Percentiles rank a stretch among this genome's conserved stretches.
Conservation (phyloP, 1,139 yeast species). For the Kurtzmaniella quercitrusa region DNA sequence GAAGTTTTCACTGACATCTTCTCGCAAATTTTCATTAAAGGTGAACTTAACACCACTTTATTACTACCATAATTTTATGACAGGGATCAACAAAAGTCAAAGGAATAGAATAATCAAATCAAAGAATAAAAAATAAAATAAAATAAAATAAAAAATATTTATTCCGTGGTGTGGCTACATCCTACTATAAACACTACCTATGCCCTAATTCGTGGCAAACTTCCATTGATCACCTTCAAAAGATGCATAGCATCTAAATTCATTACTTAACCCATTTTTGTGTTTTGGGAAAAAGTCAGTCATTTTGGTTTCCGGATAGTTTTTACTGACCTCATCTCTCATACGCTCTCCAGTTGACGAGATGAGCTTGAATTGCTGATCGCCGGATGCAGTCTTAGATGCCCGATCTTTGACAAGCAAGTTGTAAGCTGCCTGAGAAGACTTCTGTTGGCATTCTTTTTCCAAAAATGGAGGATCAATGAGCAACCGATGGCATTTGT, state of each 20-base stretch:
- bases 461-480: slow-evolving; percentile 89
- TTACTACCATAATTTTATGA: too few relatives aligned
- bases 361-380: slow-evolving; percentile 47
- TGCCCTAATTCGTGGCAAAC: slow-evolving; percentile 11
- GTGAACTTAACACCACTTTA: too few relatives aligned
- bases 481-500: slow-evolving; percentile 68
- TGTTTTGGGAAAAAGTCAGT: slow-evolving; percentile 78
- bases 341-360: slow-evolving; percentile 90
- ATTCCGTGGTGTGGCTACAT: background rate
- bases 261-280: slow-evolving; percentile 81
- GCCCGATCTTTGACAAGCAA: slow-evolving; percentile 43
- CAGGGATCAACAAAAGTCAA: too few relatives aligned
- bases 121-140: too few relatives aligned
- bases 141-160: background rate
- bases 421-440: slow-evolving; percentile 64
- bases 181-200: background rate
- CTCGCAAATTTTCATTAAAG: too few relatives aligned
- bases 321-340: slow-evolving; percentile 53
- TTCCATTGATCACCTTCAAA: slow-evolving; percentile 50
- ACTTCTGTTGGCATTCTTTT: slow-evolving; percentile 74
- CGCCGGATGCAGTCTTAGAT: slow-evolving; percentile 36
- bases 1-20: too few relatives aligned
- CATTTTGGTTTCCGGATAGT: slow-evolving; percentile 60
- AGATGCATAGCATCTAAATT: slow-evolving; percentile 79
- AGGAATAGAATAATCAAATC: too few relatives aligned